These are phyloP conservation scores for Brettanomyces sp. DNA, from an alignment of 805 yeast genomes.

Conservation along the genomic window DNA sequence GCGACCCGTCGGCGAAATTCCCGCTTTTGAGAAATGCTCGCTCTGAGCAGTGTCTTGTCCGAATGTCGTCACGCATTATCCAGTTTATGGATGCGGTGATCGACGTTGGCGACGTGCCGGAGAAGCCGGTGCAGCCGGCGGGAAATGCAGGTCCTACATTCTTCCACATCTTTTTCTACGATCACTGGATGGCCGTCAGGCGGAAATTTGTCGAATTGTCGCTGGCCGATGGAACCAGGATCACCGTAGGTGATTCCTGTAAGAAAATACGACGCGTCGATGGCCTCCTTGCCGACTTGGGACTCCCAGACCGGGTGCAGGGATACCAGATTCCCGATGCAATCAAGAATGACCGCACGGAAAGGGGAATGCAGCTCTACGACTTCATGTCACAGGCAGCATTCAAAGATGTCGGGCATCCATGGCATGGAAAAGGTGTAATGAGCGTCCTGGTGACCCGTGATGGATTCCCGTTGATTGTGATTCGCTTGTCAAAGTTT, in stretches of 20 bases:
- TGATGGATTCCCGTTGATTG: conserved; percentile 66
- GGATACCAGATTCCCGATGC: conserved; percentile 49
- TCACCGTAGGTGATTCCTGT: conserved; percentile 9
- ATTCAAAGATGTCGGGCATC: conserved; percentile 31
- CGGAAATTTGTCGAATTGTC: conserved; percentile 9
- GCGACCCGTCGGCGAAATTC: conserved; percentile 58
- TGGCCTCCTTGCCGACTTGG: conserved; percentile 35
- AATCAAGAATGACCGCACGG: conserved; percentile 37
- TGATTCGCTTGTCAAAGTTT: conserved; percentile 32
- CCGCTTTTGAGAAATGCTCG: conserved; percentile 32
- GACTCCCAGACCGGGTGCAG: conserved; percentile 49
- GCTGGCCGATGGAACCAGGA: conserved; percentile 5
- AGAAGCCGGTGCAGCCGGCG: conserved; percentile 5
- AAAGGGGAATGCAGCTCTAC: conserved; percentile 42
- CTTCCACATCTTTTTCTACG: conserved; percentile 41
- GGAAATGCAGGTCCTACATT: conserved; percentile 5
- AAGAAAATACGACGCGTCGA: conserved; percentile 36
- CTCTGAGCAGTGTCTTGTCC: conserved; percentile 30
- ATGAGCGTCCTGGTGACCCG: conserved; percentile 57
- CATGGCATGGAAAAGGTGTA: conserved; percentile 29
- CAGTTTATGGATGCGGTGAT: conserved; percentile 29
- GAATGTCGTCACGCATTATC: conserved; percentile 30
- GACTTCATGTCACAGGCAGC: conserved; percentile 71
- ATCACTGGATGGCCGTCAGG: conserved; percentile 32
- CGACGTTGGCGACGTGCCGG: conserved; percentile 4